Base-by-base conservation (phyloP, 495 filamentous ascomycete genomes). In the Filosporella fistucella region DNA sequence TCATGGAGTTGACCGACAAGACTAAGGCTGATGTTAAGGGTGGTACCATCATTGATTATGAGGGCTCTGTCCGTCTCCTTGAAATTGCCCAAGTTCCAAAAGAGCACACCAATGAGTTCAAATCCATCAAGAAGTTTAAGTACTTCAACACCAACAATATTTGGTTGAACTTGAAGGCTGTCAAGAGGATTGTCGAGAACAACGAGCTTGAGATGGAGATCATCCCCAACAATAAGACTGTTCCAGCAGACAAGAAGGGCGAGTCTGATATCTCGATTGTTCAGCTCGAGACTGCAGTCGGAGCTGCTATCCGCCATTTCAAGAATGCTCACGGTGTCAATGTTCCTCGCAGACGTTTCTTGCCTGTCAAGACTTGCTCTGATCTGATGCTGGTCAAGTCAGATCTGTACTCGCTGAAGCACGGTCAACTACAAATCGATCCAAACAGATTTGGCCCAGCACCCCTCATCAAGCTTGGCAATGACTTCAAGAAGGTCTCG, bases 141-240 rank as follows among this genome's bases (percentile, higher is more conserved):
- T 99, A 99, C 82, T 99, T 99, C 84, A 99, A 99, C 82, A 99
- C 93, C 70, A 99, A 99, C 86, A 99, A 99, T 80, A 95, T 99
- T 74, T 99, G 93, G 93, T 85, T 99, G 78, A 96, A 93, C 75
- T 80, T 95, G 58, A 82, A 88, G 63, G 93, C 93, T 54, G 85
- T 99, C 76, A 96, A 96, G 85, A 89, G 94, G 49, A 89, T 99
- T 38, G 94, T 99, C 2, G 91, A 99, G 77, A 87, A 95, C 74
- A 88, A 95, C 69, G 91, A 96, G 74, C 82, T 99, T 35, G 89
- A 91, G 77, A 93, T 99, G 84, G 93, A 99, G 74, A 99, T 99
- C 68, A 99, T 99, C 62, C 89, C 94, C 64, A 99, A 99, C 75
- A 88, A 85, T 68, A 99, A 99, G 81, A 88, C 88, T 52, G 96